Percentiles rank a stretch among this genome's conserved stretches.
Conservation (phyloP, 1,284 basidiomycete genomes). For the Tausonia pullulans region DNA sequence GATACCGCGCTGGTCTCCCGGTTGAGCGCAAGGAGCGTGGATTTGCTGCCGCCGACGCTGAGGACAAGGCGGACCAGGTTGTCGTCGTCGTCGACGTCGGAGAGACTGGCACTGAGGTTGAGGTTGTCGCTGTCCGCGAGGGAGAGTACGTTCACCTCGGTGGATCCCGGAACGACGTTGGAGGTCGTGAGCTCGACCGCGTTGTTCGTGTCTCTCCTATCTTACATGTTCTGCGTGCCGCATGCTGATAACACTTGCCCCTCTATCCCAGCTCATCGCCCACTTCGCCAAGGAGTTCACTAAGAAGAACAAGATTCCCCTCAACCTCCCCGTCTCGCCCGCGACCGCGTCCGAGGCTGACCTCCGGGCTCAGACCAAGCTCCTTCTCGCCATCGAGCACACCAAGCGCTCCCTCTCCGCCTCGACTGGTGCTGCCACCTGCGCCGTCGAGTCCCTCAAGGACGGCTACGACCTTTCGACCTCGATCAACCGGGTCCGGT, state of each 20-base stretch:
- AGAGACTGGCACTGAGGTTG: conserved; percentile 43
- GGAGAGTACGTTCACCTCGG: conserved; percentile 44
- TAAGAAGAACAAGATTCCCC: conserved; percentile 80
- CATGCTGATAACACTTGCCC: not conserved
- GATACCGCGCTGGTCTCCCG: conserved; percentile 33
- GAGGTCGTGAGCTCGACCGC: conserved; percentile 42
- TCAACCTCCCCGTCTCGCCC: conserved; percentile 49
- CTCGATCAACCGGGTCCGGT: conserved; percentile 85
- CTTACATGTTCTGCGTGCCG: not conserved
- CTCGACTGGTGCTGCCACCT: conserved; percentile 74
- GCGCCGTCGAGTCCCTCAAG: conserved; percentile 83
- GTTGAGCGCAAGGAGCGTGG: conserved; percentile 34
- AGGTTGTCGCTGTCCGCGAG: conserved; percentile 41
- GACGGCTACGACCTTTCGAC: conserved; percentile 88
- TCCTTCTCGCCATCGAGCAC: conserved; percentile 84
- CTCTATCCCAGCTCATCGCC: conserved; percentile 55
- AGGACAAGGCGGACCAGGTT: conserved; percentile 42
- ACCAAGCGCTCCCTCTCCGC: conserved; percentile 90
- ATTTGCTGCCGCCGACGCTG: conserved; percentile 32
- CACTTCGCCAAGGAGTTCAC: conserved; percentile 95
- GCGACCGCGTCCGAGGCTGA: conserved; percentile 47
- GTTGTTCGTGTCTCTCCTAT: conserved; percentile 23
- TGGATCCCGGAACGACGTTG: conserved; percentile 41
- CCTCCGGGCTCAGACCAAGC: conserved; percentile 83
- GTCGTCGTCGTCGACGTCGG: conserved; percentile 48